Conservation (phyloP, 371 early-diverging fungal species). For the Blyttiomyces sp. region DNA sequence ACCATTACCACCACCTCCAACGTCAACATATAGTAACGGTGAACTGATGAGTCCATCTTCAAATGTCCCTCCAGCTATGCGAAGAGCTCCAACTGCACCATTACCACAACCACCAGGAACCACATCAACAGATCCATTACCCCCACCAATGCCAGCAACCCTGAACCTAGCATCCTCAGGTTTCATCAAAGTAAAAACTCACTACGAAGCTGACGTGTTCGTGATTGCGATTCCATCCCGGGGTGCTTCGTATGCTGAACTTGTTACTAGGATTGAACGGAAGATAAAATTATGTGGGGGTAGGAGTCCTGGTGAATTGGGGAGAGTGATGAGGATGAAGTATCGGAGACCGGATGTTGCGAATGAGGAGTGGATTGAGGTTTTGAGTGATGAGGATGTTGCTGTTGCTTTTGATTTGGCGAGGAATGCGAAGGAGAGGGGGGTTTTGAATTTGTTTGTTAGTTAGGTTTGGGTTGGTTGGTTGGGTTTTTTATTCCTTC, state of each 20-base stretch:
- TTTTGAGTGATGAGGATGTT: conserved; percentile 93
- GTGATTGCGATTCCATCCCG: conserved; percentile 71
- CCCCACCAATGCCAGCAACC: too few species aligned
- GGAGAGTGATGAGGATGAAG: conserved; percentile 3
- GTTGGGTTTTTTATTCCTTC: too few species aligned
- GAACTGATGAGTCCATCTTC: too few species aligned
- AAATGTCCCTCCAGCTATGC: conserved; percentile 12
- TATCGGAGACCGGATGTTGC: conserved; percentile 73
- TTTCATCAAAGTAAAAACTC: conserved; percentile 78
- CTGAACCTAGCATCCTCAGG: too few species aligned
- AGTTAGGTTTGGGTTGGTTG: not conserved
- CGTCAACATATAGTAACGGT: too few species aligned
- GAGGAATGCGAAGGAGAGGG: conserved; percentile 20
- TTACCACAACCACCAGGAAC: not conserved
- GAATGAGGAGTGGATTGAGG: too few species aligned
- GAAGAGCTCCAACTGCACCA: conserved; percentile 19
- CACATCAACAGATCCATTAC: conserved; percentile 5
- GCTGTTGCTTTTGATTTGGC: conserved; percentile 91
- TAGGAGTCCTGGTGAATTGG: not conserved
- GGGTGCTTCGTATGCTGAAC: conserved; percentile 67
- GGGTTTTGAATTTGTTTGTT: conserved; percentile 36
- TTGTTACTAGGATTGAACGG: conserved; percentile 76
- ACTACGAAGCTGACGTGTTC: conserved; percentile 81
- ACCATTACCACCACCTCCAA: conserved; percentile 14
- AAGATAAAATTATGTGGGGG: conserved; percentile 61